Evolutionary conservation across 2,329 filamentous ascomycete species (phyloP).

Genomic region (Sporothrix dimorphospora): DNA sequence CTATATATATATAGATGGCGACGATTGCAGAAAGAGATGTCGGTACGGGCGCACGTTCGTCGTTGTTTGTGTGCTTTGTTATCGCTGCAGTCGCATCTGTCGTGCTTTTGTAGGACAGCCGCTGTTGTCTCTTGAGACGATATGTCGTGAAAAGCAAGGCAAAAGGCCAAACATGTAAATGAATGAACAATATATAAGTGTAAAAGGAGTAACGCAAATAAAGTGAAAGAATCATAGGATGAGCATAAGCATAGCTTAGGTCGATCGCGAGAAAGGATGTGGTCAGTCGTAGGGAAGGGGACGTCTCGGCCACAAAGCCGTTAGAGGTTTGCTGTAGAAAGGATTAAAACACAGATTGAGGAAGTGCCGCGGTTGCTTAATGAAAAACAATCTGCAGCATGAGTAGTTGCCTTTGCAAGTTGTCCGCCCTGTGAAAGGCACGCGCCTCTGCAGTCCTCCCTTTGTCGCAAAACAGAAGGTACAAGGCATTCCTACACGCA

Average conservation of each 20-base stretch:
- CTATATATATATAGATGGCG: background rate
- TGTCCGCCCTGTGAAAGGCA: background rate
- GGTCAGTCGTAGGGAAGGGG: background rate
- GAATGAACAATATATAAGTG: background rate
- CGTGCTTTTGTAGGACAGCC: background rate
- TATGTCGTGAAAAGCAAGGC: background rate
- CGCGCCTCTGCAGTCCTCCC: background rate
- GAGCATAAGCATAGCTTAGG: background rate
- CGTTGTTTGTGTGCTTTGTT: background rate
- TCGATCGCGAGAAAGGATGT: background rate
- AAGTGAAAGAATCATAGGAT: background rate
- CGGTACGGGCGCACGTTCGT: background rate
- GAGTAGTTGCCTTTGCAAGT: background rate
- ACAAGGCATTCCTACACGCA: background rate
- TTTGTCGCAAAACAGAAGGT: slow-evolving; percentile 20
- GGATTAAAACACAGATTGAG: no score
- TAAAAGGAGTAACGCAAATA: background rate
- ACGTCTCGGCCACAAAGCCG: background rate
- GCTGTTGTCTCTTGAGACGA: background rate
- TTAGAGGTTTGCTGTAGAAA: background rate
- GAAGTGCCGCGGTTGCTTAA: no score
- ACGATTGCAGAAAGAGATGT: background rate
- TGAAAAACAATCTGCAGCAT: background rate
- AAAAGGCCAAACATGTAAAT: background rate
- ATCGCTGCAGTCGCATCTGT: background rate